Base-by-base conservation (phyloP, 306 rosid species). In the Malus sylvestris region DNA sequence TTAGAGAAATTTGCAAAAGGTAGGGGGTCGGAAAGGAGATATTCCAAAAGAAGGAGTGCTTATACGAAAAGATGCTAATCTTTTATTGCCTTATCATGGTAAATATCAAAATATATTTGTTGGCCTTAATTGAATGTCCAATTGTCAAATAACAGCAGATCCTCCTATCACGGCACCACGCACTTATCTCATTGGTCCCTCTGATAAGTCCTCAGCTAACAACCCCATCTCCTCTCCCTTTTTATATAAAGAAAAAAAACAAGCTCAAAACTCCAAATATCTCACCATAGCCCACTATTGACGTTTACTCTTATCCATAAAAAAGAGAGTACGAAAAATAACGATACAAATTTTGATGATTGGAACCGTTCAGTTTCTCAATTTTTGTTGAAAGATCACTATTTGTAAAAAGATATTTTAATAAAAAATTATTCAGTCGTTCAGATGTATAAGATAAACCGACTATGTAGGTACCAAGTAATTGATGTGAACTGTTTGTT, bases 101-200 rank as follows among this genome's bases (percentile, higher is more conserved):
- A 84, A 87, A 84, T 51, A 78, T 66, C 79, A 75, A 20, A 75
- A 12, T 22, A 68, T 23, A 15, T 1, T 4, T 29, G 0, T 61
- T n/a, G 57, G 35, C 55, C 16, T 12, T 15, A 78, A 72, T 51
- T 4, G 25, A 78, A 16, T 49, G 70, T 61, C 71, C 57, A 71
- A 15, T 72, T 25, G 72, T 55, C 20, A 27, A 59, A 38, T 76
- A 85, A 79, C 69, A 74, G 87, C 86, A 60, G 78, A 78, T 14
- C 53, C 14, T 20, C 91, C 81, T 86, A 89, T 86, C 88, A 64
- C 16, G 70, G 49, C 72, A 72, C 66, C 78, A 33, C 71, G 2
- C 0, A 61, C 88, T 83, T 85, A 82, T 87, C 91, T 67, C 8
- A 82, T 78, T 82, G 86, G 85, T 30, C 77, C 79, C 61, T 67